Conservation (phyloP, 179 eudicot species). For the Silene coronaria region DNA sequence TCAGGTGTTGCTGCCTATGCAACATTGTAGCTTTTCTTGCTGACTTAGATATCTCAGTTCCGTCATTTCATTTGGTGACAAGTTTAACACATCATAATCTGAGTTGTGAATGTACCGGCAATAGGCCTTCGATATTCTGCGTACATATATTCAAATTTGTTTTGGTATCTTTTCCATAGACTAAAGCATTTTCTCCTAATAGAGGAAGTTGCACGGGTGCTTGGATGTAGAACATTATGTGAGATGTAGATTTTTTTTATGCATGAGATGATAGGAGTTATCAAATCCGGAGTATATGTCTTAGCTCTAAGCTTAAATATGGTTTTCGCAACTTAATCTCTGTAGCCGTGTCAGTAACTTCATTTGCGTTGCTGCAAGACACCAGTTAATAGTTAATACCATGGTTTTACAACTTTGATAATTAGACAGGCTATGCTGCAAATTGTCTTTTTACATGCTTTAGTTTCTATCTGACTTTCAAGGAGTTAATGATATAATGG, state of each 20-base stretch:
- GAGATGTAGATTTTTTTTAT: neutral
- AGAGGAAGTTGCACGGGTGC: neutral
- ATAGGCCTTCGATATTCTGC: conserved; percentile 3
- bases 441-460: too few relatives aligned
- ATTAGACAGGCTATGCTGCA: neutral
- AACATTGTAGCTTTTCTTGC: conserved; percentile 12
- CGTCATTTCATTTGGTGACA: neutral
- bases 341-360: too few relatives aligned
- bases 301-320: neutral
- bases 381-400: neutral
- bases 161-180: neutral
- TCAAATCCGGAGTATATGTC: neutral
- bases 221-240: conserved; percentile 6
- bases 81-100: conserved; percentile 7
- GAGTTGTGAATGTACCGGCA: conserved; percentile 10
- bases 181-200: conserved; percentile 2
- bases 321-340: neutral
- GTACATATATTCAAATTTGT: conserved; percentile 11
- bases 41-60: conserved; percentile 17
- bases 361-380: neutral
- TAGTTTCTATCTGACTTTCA: too few relatives aligned
- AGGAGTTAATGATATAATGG: too few relatives aligned
- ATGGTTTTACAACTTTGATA: neutral
- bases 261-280: neutral
- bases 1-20: neutral